phyloP scores from a whole-genome alignment of 768 basidiomycete genomes.

The Termitomyces sp. region DNA sequence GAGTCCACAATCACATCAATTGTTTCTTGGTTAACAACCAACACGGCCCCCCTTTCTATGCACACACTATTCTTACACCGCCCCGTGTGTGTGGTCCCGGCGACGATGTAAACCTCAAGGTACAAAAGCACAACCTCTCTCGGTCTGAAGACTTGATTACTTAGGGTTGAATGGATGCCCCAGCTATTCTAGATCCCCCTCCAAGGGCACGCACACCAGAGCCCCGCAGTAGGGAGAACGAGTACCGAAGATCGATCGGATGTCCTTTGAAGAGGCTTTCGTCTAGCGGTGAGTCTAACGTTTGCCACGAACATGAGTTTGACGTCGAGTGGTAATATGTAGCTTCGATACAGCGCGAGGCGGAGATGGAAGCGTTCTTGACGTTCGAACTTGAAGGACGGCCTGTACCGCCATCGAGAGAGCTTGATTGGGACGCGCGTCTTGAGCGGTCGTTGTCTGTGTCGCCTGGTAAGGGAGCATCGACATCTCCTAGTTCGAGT shows the following conservation, averaged over 20 bases:
- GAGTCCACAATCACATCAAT: background rate
- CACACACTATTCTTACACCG: background rate
- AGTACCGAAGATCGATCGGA: background rate
- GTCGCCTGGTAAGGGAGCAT: constrained; percentile 11
- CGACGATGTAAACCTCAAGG: background rate
- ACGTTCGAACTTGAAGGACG: constrained; percentile 56
- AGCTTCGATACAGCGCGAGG: constrained; percentile 71
- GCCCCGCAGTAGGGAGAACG: background rate
- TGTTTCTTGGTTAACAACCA: background rate
- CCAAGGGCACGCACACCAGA: background rate
- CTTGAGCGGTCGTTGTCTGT: constrained; percentile 17
- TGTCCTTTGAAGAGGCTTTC: constrained; percentile 46
- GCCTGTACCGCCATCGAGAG: constrained; percentile 27
- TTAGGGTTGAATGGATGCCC: background rate
- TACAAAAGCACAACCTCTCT: background rate
- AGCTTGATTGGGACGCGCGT: constrained; percentile 10
- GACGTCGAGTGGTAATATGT: constrained; percentile 11
- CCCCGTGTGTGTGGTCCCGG: background rate
- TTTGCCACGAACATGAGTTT: background rate
- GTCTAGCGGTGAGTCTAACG: constrained; percentile 43
- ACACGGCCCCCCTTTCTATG: background rate
- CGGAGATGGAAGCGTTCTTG: constrained; percentile 49
- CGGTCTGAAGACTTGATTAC: background rate
- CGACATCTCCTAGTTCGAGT: constrained; percentile 3
- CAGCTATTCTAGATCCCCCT: background rate